Evolutionary conservation across 2,329 filamentous ascomycete species (phyloP).

Genomic region (Chaetomiaceae sp.): DNA sequence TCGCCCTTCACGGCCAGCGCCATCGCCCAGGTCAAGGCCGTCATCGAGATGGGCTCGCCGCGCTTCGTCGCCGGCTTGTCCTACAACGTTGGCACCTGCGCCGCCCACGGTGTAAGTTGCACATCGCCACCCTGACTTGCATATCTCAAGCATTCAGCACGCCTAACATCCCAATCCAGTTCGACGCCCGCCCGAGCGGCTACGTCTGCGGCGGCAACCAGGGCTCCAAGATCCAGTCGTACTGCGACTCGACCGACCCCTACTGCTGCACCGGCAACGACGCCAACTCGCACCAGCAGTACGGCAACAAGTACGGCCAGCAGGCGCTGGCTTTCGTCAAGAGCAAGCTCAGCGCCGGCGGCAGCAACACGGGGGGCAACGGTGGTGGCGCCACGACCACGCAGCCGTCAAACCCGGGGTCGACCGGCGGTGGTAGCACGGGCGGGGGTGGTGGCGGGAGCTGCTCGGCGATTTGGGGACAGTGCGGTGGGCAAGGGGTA

Average conservation of each 20-base stretch:
- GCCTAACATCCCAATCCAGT: no score
- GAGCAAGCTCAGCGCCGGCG: conserved; percentile 22
- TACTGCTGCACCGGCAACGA: conserved; percentile 58
- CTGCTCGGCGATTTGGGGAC: conserved; percentile 12
- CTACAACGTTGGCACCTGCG: conserved; percentile 57
- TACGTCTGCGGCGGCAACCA: conserved; percentile 43
- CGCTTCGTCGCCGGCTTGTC: conserved; percentile 47
- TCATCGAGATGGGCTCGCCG: conserved; percentile 58
- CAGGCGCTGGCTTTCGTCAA: conserved; percentile 52
- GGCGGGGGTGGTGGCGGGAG: conserved; percentile 7
- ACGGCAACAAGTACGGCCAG: conserved; percentile 50
- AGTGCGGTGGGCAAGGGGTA: not conserved
- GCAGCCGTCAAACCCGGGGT: conserved; percentile 2
- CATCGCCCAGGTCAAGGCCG: conserved; percentile 50
- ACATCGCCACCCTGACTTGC: no score
- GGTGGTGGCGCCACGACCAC: conserved; percentile 2
- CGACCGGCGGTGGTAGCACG: conserved; percentile 3
- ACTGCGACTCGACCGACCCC: conserved; percentile 54
- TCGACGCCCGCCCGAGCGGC: conserved; percentile 48
- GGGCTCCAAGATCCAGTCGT: conserved; percentile 50
- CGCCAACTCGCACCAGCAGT: conserved; percentile 48
- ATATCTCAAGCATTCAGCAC: no score
- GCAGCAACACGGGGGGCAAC: conserved; percentile 5
- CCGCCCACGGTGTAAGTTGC: conserved; percentile 48
- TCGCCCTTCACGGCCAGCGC: conserved; percentile 40